These are phyloP conservation scores for Wallemia mellicola DNA, from an alignment of 1,284 basidiomycete genomes.

Conservation along the genomic window DNA sequence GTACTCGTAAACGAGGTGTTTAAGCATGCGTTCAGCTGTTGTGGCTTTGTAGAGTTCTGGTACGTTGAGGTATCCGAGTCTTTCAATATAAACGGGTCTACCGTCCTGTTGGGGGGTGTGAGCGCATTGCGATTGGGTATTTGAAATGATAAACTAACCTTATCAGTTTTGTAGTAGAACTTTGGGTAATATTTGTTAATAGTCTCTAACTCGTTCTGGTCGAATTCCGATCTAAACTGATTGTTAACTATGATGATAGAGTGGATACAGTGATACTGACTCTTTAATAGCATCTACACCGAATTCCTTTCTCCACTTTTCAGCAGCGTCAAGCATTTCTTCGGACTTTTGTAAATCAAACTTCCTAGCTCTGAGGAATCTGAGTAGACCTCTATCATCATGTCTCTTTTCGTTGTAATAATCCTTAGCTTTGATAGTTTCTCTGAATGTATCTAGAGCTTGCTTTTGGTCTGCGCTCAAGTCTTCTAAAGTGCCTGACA, in stretches of 20 bases:
- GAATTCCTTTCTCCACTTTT: constrained; percentile 74
- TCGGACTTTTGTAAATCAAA: constrained; percentile 62
- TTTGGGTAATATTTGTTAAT: constrained; percentile 87
- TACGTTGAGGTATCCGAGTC: constrained; percentile 66
- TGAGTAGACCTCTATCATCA: not conserved
- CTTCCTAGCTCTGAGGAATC: constrained; percentile 67
- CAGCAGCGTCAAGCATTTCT: constrained; percentile 49
- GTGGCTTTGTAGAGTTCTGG: constrained; percentile 51
- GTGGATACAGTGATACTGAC: constrained; percentile 20
- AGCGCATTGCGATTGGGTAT: not conserved
- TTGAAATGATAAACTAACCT: too few relatives aligned
- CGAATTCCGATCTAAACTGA: constrained; percentile 22
- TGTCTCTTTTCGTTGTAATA: not conserved
- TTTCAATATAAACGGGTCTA: constrained; percentile 81
- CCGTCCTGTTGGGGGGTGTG: constrained; percentile 35
- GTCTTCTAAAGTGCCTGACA: not conserved
- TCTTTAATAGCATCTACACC: constrained; percentile 59
- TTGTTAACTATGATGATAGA: not conserved
- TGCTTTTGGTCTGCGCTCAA: constrained; percentile 6
- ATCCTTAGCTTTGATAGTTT: not conserved
- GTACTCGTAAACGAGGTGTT: constrained; percentile 76
- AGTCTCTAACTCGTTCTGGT: constrained; percentile 51
- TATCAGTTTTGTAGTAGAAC: constrained; percentile 88
- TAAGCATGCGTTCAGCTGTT: constrained; percentile 59
- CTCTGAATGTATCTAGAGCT: not conserved